Base-by-base conservation (phyloP, 2,329 filamentous ascomycete genomes). In the Thelonectria discophora region DNA sequence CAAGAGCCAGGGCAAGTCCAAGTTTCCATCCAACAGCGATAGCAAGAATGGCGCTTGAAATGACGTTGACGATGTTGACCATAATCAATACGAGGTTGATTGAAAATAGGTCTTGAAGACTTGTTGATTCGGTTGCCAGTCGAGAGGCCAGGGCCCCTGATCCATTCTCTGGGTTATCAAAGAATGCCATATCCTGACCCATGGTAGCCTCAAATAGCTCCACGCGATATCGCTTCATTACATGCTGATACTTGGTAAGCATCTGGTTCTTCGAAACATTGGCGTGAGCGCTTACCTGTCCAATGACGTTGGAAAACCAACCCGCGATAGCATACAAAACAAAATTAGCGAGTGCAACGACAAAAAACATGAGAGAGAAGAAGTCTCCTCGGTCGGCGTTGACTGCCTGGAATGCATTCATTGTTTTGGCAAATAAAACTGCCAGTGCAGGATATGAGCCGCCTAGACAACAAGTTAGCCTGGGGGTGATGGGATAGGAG, bases 361-460 rank as follows among this genome's bases (percentile, higher is more conserved):
- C 73, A 51, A 86, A 84, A 68, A 86, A 86, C 83, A 87, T 86
- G 50, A 84, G 77, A 0, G 82, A 76, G 72, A 80, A 86, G 65
- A 86, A 85, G 71, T 87, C 81, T 5, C 78, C 81, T 20, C 69
- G 66, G n/a, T 60, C 43, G 6, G 76, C 69, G 17, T 78, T 72
- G 3, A 72, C 42, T 0, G 64, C 68, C 45, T 75, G 67, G 30
- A 80, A 80, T 0, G 77, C 75, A 2, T 76, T 71, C 72, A 81
- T 77, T 12, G 78, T 77, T 34, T 71, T 74, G 7, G 77, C 72
- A 55, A 81, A 78, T 18, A 80, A 72, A 1, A 80, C 59, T 1
- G 80, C 76, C 10, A 81, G 70, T n/a, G 71, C 74, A 1, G 80
- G 79, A 56, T 77, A 79, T 27, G 77, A 77, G 2, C 68, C 74